Evolutionary conservation across 1,284 basidiomycete species (phyloP).

Genomic region (Puccinia polysora): DNA sequence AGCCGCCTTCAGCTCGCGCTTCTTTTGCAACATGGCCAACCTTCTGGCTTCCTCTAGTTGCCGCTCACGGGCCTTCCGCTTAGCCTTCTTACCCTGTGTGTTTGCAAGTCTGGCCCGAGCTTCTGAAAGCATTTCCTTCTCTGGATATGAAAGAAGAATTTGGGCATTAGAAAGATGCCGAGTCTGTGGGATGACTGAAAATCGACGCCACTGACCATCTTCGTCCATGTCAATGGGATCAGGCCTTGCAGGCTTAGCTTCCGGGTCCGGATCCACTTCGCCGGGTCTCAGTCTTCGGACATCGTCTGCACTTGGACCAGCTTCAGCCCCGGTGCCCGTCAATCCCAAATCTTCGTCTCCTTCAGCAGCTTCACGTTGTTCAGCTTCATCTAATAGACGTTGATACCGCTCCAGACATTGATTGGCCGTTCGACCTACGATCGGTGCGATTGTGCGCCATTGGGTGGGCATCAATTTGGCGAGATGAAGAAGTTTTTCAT

Average conservation of each 20-base stretch:
- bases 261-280: conserved; percentile 98
- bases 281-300: conserved; percentile 83
- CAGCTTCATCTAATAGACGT: conserved; percentile 93
- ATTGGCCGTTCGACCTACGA: conserved; percentile 96
- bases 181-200: neutral
- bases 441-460: conserved; percentile 98
- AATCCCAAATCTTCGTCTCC: conserved; percentile 79
- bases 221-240: conserved; percentile 99
- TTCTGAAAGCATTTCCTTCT: conserved; percentile 99
- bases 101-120: conserved; percentile 96
- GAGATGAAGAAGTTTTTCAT: conserved; percentile 95
- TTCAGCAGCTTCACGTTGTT: conserved; percentile 66
- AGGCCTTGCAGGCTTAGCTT: conserved; percentile 93
- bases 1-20: conserved; percentile 92
- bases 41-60: conserved; percentile 93
- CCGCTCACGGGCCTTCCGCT: conserved; percentile 93
- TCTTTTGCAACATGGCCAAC: conserved; percentile 93
- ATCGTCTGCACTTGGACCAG: conserved; percentile 84
- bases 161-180: neutral
- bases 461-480: conserved; percentile 99
- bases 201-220: conserved; percentile 62
- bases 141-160: conserved; percentile 55
- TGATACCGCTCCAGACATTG: conserved; percentile 98
- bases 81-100: conserved; percentile 99
- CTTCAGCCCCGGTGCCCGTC: conserved; percentile 65